Evolutionary conservation across 2,329 filamentous ascomycete species (phyloP).

Genomic region (Coniochaeta sp.): DNA sequence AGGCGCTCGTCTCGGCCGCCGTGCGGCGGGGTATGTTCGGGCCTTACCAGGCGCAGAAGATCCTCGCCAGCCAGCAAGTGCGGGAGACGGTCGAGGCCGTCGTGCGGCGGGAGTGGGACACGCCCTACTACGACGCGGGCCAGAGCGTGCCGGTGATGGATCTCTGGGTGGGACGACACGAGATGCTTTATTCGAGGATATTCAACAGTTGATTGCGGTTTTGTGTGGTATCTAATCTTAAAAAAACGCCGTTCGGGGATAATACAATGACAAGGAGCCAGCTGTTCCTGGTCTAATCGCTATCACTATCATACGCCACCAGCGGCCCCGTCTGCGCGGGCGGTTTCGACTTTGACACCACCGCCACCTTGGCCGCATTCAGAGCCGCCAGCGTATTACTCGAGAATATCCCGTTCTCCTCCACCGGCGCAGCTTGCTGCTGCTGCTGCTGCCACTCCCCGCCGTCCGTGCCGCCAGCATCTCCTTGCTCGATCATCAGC

Average conservation of each 20-base stretch:
- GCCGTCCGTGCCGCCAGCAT: constrained; percentile 33
- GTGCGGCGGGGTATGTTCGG: constrained; percentile 73
- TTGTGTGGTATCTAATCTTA: not conserved
- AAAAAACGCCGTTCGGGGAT: constrained; percentile 8
- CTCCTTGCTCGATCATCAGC: constrained; percentile 50
- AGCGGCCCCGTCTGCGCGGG: constrained; percentile 58
- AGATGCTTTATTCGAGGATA: constrained; percentile 76
- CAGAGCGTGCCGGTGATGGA: constrained; percentile 74
- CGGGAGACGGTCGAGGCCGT: constrained; percentile 49
- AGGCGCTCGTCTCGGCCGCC: constrained; percentile 68
- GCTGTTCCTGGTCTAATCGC: constrained; percentile 20
- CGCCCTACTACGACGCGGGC: constrained; percentile 57
- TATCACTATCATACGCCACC: constrained; percentile 82
- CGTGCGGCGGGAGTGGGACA: constrained; percentile 54
- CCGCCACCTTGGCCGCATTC: constrained; percentile 47
- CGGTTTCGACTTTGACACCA: constrained; percentile 47
- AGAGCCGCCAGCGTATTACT: constrained; percentile 75
- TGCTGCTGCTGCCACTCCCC: constrained; percentile 21
- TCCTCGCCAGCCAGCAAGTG: constrained; percentile 56
- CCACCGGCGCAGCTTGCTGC: constrained; percentile 26
- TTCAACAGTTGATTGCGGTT: constrained; percentile 60
- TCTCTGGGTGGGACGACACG: constrained; percentile 76
- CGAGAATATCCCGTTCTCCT: constrained; percentile 65
- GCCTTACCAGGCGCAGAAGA: constrained; percentile 70
- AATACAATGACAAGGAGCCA: not conserved